A percentile compares a stretch with the other conserved stretches of the same genome.
phyloP scores from a whole-genome alignment of 1,139 yeast species.

The Blastobotrys petasosporus region DNA sequence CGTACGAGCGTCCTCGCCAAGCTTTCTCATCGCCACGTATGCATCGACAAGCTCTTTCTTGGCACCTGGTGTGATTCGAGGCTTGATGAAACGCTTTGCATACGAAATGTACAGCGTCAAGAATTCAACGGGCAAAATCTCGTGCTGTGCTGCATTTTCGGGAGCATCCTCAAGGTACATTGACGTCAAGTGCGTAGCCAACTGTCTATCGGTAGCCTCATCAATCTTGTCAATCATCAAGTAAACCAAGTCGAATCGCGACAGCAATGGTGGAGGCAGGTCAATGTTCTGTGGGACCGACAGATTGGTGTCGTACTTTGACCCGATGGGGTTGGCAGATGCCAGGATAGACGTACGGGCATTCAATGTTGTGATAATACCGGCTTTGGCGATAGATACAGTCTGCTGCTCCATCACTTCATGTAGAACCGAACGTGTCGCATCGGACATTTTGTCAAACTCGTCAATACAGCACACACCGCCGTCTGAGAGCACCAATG shows the following conservation, averaged over 20 bases:
- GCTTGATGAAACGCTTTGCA: slow-evolving; percentile 77
- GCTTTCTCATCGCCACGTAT: slow-evolving; percentile 88
- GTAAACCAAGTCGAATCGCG: slow-evolving; percentile 92
- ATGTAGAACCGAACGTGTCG: slow-evolving; percentile 90
- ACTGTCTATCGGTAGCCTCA: slow-evolving; percentile 71
- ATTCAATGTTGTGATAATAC: slow-evolving; percentile 91
- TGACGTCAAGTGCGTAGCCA: slow-evolving; percentile 85
- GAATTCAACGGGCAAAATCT: slow-evolving; percentile 78
- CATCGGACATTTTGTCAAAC: slow-evolving; percentile 93
- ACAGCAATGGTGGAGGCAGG: slow-evolving; percentile 89
- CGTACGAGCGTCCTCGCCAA: slow-evolving; percentile 86
- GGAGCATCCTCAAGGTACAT: slow-evolving; percentile 90
- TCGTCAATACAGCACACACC: slow-evolving; percentile 99
- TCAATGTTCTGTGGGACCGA: slow-evolving; percentile 95
- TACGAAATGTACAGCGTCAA: slow-evolving; percentile 85
- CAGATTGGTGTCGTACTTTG: slow-evolving; percentile 84
- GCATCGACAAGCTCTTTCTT: slow-evolving; percentile 81
- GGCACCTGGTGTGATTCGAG: slow-evolving; percentile 72
- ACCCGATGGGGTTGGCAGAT: slow-evolving; percentile 96
- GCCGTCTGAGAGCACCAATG: slow-evolving; percentile 92
- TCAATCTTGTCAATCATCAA: slow-evolving; percentile 89
- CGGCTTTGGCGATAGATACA: slow-evolving; percentile 95
- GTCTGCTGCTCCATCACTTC: slow-evolving; percentile 99
- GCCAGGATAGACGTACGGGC: slow-evolving; percentile 95
- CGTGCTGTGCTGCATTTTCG: slow-evolving; percentile 58